A percentile compares a stretch with the other conserved stretches of the same genome.
These are phyloP conservation scores for Phytophthora boehmeriae DNA, from an alignment of 352 stramenopile species.

Conservation along the genomic window DNA sequence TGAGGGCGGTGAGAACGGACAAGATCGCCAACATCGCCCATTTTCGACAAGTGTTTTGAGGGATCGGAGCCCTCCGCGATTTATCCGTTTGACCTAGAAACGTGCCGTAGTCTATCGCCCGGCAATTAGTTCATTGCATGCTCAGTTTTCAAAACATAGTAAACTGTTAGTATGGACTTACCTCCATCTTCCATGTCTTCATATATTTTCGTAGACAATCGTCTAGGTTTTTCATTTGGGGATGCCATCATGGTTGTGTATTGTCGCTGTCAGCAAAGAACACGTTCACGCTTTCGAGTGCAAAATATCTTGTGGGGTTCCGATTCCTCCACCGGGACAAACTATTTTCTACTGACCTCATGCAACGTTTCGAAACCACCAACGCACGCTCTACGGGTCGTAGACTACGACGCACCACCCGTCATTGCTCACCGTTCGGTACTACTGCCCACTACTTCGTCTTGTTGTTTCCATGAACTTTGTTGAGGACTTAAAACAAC, in stretches of 20 bases:
- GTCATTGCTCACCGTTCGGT: slow-evolving; percentile 5
- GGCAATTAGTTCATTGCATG: slow-evolving; percentile 14
- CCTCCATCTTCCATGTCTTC: slow-evolving; percentile 35
- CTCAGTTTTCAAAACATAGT: no score
- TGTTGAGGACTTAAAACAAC: no score
- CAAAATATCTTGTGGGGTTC: slow-evolving; percentile 6
- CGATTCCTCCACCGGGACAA: neutral
- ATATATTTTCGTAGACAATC: slow-evolving; percentile 23
- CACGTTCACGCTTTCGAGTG: neutral
- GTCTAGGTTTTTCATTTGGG: slow-evolving; percentile 5
- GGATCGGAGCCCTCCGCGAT: neutral
- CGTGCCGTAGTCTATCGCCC: slow-evolving; percentile 24
- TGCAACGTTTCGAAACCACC: slow-evolving; percentile 23
- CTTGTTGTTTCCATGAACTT: no score
- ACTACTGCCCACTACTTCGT: no score
- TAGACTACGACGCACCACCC: slow-evolving; percentile 1
- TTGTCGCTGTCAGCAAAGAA: no score
- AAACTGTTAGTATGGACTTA: no score
- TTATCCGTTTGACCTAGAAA: slow-evolving; percentile 27
- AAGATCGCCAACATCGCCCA: slow-evolving; percentile 72
- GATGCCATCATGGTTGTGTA: slow-evolving; percentile 18
- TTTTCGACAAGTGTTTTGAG: slow-evolving; percentile 16
- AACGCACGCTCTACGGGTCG: no score
- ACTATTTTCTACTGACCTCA: slow-evolving; percentile 1
- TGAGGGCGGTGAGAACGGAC: slow-evolving; percentile 64